Conservation (phyloP, 345 rosid species). For the Eucalyptus urophylla region DNA sequence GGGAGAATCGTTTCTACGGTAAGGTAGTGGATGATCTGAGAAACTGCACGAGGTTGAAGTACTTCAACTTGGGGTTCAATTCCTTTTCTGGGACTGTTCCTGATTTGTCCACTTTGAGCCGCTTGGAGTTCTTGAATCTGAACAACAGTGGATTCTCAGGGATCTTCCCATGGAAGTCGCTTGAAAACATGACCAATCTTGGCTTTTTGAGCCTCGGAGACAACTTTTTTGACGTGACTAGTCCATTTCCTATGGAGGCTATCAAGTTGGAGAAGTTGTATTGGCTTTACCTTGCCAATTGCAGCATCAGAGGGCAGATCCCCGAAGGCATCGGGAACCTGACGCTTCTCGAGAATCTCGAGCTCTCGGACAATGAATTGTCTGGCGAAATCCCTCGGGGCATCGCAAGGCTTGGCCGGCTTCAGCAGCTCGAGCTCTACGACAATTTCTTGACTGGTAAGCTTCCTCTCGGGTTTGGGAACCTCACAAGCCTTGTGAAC, state of each 20-base stretch:
- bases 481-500: conserved; percentile 30
- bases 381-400: conserved; percentile 51
- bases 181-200: conserved; percentile 33
- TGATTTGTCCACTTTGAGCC: conserved; percentile 26
- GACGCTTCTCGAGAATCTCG: conserved; percentile 41
- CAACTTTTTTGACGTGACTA: conserved; percentile 27
- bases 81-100: conserved; percentile 53
- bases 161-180: conserved; percentile 57
- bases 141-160: conserved; percentile 64
- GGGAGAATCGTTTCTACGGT: conserved; percentile 38
- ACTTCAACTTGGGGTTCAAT: conserved; percentile 52
- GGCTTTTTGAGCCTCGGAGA: conserved; percentile 69
- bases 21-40: conserved; percentile 14
- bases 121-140: conserved; percentile 34
- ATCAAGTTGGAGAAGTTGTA: conserved; percentile 31
- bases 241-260: conserved; percentile 50
- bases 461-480: conserved; percentile 49
- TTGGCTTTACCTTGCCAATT: conserved; percentile 65
- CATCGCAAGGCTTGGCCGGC: conserved; percentile 26
- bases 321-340: conserved; percentile 56
- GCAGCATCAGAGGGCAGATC: conserved; percentile 61
- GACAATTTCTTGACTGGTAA: conserved; percentile 46
- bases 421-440: conserved; percentile 70
- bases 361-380: conserved; percentile 50
- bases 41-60: conserved; percentile 31